Percentiles rank a stretch among this genome's conserved stretches.
Evolutionary conservation across 768 basidiomycete species (phyloP).

Genomic region (Suillus brevipes): DNA sequence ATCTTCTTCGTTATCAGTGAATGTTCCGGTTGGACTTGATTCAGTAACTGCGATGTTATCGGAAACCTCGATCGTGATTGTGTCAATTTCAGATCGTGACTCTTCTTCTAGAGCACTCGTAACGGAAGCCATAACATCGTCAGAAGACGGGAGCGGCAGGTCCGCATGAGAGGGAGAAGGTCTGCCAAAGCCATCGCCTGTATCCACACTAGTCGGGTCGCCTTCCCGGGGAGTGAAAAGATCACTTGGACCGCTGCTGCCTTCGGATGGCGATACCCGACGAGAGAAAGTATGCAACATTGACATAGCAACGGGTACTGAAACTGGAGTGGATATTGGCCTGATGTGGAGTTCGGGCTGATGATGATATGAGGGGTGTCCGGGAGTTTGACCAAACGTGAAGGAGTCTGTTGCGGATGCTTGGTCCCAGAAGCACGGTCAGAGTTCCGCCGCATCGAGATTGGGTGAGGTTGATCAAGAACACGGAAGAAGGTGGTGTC

Average conservation of each 20-base stretch:
- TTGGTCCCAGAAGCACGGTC: conserved; percentile 40
- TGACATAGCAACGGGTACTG: conserved; percentile 19
- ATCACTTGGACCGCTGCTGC: conserved; percentile 24
- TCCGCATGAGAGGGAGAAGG: conserved; percentile 1
- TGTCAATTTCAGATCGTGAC: background rate
- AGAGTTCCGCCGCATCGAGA: conserved; percentile 86
- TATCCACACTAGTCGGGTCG: background rate
- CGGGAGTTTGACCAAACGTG: conserved; percentile 22
- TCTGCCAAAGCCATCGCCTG: background rate
- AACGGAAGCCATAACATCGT: conserved; percentile 5
- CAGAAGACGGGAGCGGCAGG: background rate
- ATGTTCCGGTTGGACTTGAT: background rate
- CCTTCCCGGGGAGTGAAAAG: conserved; percentile 39
- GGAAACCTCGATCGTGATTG: background rate
- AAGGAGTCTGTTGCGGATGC: conserved; percentile 35
- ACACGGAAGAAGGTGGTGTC: conserved; percentile 95
- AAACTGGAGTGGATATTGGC: conserved; percentile 32
- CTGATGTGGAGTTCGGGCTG: conserved; percentile 13
- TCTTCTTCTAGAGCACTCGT: conserved; percentile 3
- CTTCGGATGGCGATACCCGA: conserved; percentile 4
- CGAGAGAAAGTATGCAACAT: conserved; percentile 24
- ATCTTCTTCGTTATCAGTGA: background rate
- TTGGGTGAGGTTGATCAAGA: conserved; percentile 94
- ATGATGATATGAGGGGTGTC: conserved; percentile 20
- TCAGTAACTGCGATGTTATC: background rate